Evolutionary conservation across 805 yeast genomes (phyloP), one percentile per base, ranked within the genome.

Genomic region (Lachancea quebecensis): DNA sequence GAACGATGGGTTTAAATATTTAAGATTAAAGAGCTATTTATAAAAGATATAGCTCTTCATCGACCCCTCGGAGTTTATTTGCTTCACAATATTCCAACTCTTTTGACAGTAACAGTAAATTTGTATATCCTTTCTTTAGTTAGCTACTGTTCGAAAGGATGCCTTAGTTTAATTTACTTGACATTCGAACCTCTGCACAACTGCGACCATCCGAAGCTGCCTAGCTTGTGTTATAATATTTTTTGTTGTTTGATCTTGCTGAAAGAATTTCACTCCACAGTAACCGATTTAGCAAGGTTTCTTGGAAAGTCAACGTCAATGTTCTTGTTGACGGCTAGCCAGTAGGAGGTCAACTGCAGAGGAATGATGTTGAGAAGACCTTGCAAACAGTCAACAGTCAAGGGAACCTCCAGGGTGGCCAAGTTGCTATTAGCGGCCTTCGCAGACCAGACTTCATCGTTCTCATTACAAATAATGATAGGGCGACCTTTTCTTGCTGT

Each of bases 231-330:
- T 21, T 21, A 21, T 21, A 21, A 7, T 21, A 21, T 21, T 7
- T 7, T 21, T 21, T 21, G 7, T 21, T 21, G 7, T 21, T 21
- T 21, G 25, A 21, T 21, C 25, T 21, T 21, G 25, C 25, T 7
- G 25, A 21, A 21, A 21, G 6, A 21, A 7, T 21, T 41, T 64
- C 73, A 90, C 72, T 89, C 98, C 51, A 93, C 99, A 39, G 99
- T 93, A 47, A 93, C 99, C 42, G 96, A 84, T 74, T 93, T 93
- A 52, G 99, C 99, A 70, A 93, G 78, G 73, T 93, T 93, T 71
- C 99, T 81, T 54, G 99, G 99, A 81, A 91, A 91, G 68, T 93
- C 99, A 47, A 95, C 99, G 63, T 93, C 95, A 56, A 86, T 83
- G 35, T 97, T 98, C 64, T 91, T 85, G 69, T 82, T 81, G 44